A percentile compares a stretch with the other conserved stretches of the same genome.
Evolutionary conservation across 805 yeast species (phyloP).

Genomic region (Candida arabinofermentans): DNA sequence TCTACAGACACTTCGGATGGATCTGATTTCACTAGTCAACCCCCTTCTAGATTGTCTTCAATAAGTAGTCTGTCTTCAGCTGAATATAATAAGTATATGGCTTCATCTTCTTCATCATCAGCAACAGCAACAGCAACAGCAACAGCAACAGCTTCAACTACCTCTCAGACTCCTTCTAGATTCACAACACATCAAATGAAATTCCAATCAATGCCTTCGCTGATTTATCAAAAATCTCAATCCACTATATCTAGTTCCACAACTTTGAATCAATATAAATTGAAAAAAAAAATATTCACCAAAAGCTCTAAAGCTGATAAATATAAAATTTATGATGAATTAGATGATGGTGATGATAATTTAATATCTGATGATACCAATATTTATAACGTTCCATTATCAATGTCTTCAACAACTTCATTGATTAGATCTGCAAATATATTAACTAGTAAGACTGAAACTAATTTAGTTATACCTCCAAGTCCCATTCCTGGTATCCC

Average conservation of each 20-base stretch:
- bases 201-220: slow-evolving; percentile 17
- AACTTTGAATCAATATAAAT: slow-evolving; percentile 5
- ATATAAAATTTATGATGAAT: slow-evolving; percentile 28
- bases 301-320: slow-evolving; percentile 24
- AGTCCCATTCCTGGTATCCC: slow-evolving; percentile 47
- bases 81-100: slow-evolving; percentile 6
- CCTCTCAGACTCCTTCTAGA: background rate
- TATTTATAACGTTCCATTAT: slow-evolving; percentile 53
- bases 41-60: slow-evolving; percentile 22
- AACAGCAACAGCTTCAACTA: background rate
- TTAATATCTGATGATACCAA: slow-evolving; percentile 37
- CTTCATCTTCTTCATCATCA: background rate
- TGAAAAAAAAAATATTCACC: slow-evolving; percentile 8
- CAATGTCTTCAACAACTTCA: slow-evolving; percentile 32
- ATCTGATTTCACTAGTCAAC: slow-evolving; percentile 12
- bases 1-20: slow-evolving; percentile 21
- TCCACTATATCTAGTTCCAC: slow-evolving; percentile 9
- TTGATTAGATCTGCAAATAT: slow-evolving; percentile 24
- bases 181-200: slow-evolving; percentile 1
- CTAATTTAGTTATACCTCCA: slow-evolving; percentile 35
- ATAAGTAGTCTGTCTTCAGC: slow-evolving; percentile 22
- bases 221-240: slow-evolving; percentile 6
- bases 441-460: slow-evolving; percentile 16
- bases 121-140: background rate
- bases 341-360: slow-evolving; percentile 33